Base-by-base conservation (phyloP, 352 stramenopile species). In the Thraustotheca clavata region DNA sequence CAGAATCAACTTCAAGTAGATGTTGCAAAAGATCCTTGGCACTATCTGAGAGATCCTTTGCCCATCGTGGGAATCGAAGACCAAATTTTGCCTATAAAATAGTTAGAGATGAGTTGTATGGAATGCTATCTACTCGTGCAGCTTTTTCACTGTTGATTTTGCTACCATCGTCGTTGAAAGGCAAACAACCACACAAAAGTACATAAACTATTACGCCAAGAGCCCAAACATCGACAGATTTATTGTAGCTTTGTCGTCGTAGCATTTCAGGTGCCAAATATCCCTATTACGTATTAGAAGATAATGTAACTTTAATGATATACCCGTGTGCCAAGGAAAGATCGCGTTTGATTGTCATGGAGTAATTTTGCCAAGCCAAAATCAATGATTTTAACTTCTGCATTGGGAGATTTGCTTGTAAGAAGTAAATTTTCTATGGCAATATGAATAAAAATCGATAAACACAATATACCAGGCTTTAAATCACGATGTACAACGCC, bases 181-280 rank as follows among this genome's bases (percentile, higher is more conserved):
- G 96, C 7, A 99, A 75, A 59, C 95, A 99, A 4, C 96, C 96
- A 60, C 96, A 99, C 6, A 99, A 76, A 20, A 99, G 74, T 6
- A 99, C 88, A 75, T 98, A 99, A 27, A 98, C 91, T 66, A 99
- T 99, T n/a, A 99, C 87, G 18, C 96, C 96, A 4, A 99, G 77
- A 4, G 96, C 96, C 96, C 96, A 99, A 67, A 97, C 96, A 73
- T 99, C 96, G 12, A 99, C 94, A 1, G 86, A 89, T 71, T 98
- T 96, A 29, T 87, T 98, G 74, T 99, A 99, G 39, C 94, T 86
- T 71, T 98, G 78, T 1, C 96, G 89, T 72, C 98, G 95, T 43
- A 99, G 79, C 95, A 99, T 99, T 70, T 99, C 97, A 4, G 97
- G 97, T 0, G 96, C 96, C 0, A 99, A 75, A 70, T 99, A 99